Base-by-base conservation (phyloP, 768 basidiomycete species). In the Calocybe indica region DNA sequence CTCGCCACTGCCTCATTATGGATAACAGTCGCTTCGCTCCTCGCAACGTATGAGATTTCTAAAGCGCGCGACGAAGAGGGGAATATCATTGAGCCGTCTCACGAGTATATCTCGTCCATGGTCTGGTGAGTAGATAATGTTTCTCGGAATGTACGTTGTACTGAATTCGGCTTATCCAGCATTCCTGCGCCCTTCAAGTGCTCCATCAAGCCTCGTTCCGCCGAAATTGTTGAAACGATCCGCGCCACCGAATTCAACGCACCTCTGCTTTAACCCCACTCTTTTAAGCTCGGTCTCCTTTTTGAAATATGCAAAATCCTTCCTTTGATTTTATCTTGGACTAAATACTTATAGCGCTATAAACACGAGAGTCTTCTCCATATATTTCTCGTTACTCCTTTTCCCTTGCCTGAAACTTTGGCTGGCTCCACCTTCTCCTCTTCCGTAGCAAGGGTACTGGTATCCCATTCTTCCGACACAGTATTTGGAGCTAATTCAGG, bases 401-500 rank as follows among this genome's bases (percentile, higher is more conserved):
- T 41, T 41, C 7, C 12, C 40, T 11, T 41, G 31, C 12, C 31
- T n/a, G 6, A 41, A 11, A 41, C n/a, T 3, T 15, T 4, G 15
- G 11, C 8, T 30, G 40, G 6, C 13, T 41, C 31, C 15, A 13
- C 14, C 15, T 15, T 39, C 10, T 11, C 44, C 15, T 22, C 6
- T 28, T 9, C 35, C 7, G 39, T 31, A 10, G 37, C 34, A 14
- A 39, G n/a, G 13, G 37, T 15, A 11, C 2, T 32, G 29, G n/a
- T 31, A 9, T 29, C 14, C 7, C 40, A 32, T 33, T 40, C 10
- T 9, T 6, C 34, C 29, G 51, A 9, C 42, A 41, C n/a, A 41
- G 9, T 41, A 41, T 61, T 64, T 4, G 64, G 65, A 0, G 64
- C 63, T 8, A 67, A 48, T 38, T 69, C 60, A 1, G 67, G 67